Evolutionary conservation across 179 eudicot species (phyloP).

Genomic region (Pouteria campechiana): DNA sequence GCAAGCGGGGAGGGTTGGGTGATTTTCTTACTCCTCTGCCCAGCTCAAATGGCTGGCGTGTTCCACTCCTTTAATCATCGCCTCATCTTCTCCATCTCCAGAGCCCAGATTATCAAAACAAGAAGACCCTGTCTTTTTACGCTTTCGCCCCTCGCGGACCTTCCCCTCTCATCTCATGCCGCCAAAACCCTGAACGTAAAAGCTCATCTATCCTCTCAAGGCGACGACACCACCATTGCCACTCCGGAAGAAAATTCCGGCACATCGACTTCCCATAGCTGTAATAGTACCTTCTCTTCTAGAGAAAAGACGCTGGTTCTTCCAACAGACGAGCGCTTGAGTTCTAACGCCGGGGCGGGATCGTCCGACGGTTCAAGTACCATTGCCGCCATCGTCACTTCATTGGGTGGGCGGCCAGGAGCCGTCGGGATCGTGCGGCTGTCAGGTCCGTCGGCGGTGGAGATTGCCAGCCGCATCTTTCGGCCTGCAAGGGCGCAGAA

Average conservation of each 20-base stretch:
- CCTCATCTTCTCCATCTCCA: too few relatives aligned
- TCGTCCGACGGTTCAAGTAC: constrained; percentile 33
- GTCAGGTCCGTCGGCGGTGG: constrained; percentile 76
- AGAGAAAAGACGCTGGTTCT: constrained; percentile 38
- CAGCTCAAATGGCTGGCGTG: too few relatives aligned
- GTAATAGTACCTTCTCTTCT: not conserved
- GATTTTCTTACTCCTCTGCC: too few relatives aligned
- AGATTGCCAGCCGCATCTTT: constrained; percentile 48
- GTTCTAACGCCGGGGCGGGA: constrained; percentile 7
- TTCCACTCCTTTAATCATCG: too few relatives aligned
- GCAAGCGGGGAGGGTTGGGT: too few relatives aligned
- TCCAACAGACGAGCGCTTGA: constrained; percentile 59
- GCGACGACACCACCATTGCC: constrained; percentile 7
- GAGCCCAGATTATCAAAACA: too few relatives aligned
- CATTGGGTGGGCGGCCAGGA: constrained; percentile 77
- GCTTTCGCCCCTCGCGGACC: constrained; percentile 15
- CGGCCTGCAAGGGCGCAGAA: constrained; percentile 20
- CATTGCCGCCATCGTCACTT: constrained; percentile 94
- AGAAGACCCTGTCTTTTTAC: not conserved
- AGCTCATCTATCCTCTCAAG: constrained; percentile 12
- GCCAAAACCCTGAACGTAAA: constrained; percentile 12
- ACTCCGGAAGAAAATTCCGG: not conserved
- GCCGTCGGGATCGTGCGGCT: constrained; percentile 91
- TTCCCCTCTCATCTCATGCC: constrained; percentile 13
- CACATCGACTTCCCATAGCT: too few relatives aligned